These are phyloP conservation scores for Pseudopithomyces maydicus DNA, from an alignment of 2,329 filamentous ascomycete species.

Conservation along the genomic window DNA sequence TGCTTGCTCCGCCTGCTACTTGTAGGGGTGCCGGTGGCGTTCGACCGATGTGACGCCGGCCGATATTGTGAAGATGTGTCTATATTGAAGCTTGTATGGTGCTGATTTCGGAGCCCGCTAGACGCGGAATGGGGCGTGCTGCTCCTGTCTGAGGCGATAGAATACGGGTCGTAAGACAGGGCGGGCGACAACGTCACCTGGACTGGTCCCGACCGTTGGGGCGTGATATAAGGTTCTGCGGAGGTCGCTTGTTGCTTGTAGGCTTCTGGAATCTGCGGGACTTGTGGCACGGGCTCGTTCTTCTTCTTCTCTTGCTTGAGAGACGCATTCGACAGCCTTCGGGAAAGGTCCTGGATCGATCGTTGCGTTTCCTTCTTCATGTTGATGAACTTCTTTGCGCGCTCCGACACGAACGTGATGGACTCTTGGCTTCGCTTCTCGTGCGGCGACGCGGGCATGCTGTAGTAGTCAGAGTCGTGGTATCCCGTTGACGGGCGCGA, in stretches of 20 bases:
- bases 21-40: conserved; percentile 15
- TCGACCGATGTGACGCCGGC: conserved; percentile 11
- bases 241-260: conserved; percentile 15
- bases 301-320: conserved; percentile 24
- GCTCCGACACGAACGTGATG: conserved; percentile 26
- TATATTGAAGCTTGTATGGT: conserved; percentile 13
- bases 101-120: conserved; percentile 27
- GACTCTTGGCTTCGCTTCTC: conserved; percentile 26
- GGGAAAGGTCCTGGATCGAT: conserved; percentile 35
- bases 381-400: conserved; percentile 37
- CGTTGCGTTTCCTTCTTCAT: conserved; percentile 28
- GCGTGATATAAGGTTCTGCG: conserved; percentile 11
- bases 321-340: conserved; percentile 38
- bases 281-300: conserved; percentile 19
- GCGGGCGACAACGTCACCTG: conserved; percentile 15
- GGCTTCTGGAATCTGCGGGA: conserved; percentile 26
- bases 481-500: conserved; percentile 42
- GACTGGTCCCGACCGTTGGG: conserved; percentile 9
- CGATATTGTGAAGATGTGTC: conserved; percentile 16
- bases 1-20: not conserved
- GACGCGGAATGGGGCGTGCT: conserved; percentile 15
- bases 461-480: conserved; percentile 45
- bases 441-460: conserved; percentile 39
- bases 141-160: conserved; percentile 6
- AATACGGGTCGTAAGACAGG: conserved; percentile 16